phyloP scores from a whole-genome alignment of 2,329 filamentous ascomycete genomes.

The Colletotrichum tropicicola region DNA sequence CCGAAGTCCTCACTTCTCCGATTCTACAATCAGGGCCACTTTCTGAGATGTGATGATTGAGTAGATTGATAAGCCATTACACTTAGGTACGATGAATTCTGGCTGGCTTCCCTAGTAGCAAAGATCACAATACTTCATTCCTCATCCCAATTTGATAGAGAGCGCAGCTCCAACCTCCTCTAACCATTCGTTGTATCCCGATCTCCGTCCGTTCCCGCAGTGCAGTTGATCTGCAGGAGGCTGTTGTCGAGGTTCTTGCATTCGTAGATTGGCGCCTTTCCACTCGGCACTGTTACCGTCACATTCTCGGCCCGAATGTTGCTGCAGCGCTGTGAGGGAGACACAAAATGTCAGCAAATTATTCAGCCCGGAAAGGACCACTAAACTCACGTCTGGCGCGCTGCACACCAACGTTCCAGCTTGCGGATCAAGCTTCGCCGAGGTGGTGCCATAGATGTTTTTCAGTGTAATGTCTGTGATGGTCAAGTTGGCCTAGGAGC shows the following conservation, averaged over 20 bases:
- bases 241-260: slow-evolving; percentile 49
- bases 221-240: slow-evolving; percentile 20
- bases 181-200: not conserved
- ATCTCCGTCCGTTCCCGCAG: not conserved
- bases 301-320: slow-evolving; percentile 59
- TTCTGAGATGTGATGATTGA: too few relatives aligned
- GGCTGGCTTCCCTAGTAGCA: too few relatives aligned
- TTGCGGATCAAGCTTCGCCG: slow-evolving; percentile 38
- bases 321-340: slow-evolving; percentile 39
- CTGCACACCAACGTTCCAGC: slow-evolving; percentile 41
- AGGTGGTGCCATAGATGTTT: slow-evolving; percentile 39
- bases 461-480: slow-evolving; percentile 39
- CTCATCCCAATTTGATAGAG: too few relatives aligned
- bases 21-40: too few relatives aligned
- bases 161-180: too few relatives aligned
- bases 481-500: slow-evolving; percentile 30
- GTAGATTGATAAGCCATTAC: too few relatives aligned
- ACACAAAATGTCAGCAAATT: not conserved
- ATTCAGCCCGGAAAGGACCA: not conserved
- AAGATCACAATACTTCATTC: too few relatives aligned
- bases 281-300: slow-evolving; percentile 56
- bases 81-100: too few relatives aligned
- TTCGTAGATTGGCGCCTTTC: slow-evolving; percentile 48
- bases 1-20: too few relatives aligned
- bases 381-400: slow-evolving; percentile 36